A percentile compares a stretch with the other conserved stretches of the same genome.
Evolutionary conservation across 345 rosid genomes (phyloP).

Genomic region (Aquilaria malaccensis): DNA sequence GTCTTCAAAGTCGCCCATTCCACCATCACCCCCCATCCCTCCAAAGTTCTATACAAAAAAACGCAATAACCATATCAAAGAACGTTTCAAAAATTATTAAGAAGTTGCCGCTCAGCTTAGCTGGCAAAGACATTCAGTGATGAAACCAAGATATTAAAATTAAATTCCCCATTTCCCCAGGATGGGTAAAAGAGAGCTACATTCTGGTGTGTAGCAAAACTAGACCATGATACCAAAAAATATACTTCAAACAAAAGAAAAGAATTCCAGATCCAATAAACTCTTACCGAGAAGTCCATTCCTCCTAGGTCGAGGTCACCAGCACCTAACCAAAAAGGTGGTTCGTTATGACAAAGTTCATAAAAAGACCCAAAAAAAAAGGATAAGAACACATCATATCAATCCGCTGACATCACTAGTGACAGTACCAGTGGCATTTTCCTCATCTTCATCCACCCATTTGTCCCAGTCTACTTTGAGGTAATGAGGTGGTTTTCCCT

Average conservation of each 20-base stretch:
- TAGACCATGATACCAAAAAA: background rate
- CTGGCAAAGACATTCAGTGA: too few species aligned
- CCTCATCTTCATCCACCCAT: slow-evolving; percentile 93
- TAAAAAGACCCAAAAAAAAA: background rate
- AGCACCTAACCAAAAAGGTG: slow-evolving; percentile 30
- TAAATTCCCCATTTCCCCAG: too few species aligned
- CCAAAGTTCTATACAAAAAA: slow-evolving; percentile 31
- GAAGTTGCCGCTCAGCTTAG: too few species aligned
- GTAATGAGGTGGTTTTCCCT: slow-evolving; percentile 65
- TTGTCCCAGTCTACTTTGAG: slow-evolving; percentile 91
- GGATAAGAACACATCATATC: background rate
- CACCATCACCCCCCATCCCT: slow-evolving; percentile 34
- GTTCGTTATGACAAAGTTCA: background rate
- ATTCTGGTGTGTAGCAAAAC: too few species aligned
- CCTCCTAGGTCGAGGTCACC: slow-evolving; percentile 61
- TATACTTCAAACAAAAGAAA: background rate
- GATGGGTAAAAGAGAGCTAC: too few species aligned
- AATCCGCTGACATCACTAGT: background rate
- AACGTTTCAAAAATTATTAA: too few species aligned
- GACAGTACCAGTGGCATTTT: slow-evolving; percentile 27
- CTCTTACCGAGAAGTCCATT: slow-evolving; percentile 70
- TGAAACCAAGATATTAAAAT: too few species aligned
- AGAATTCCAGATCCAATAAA: background rate
- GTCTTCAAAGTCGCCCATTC: slow-evolving; percentile 67
- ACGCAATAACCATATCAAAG: too few species aligned